These are phyloP conservation scores for Aspergillus sclerotioniger DNA, from an alignment of 495 filamentous ascomycete species.

Conservation along the genomic window DNA sequence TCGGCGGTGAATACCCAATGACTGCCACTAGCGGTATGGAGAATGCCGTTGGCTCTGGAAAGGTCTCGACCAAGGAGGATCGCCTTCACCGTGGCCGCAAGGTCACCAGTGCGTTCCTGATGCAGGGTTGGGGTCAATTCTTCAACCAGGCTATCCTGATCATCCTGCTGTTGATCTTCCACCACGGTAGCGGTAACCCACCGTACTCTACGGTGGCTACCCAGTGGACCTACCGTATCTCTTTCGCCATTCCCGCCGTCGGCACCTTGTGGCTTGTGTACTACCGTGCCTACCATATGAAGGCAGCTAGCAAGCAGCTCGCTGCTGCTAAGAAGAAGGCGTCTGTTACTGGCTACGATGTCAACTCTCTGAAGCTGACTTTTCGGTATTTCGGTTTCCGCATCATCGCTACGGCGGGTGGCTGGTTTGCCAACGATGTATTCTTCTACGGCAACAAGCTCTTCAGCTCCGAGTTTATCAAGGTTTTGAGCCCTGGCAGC, in stretches of 20 bases:
- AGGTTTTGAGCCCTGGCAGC: conserved; percentile 59
- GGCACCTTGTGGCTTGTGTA: conserved; percentile 91
- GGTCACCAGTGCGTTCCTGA: conserved; percentile 88
- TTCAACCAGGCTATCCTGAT: conserved; percentile 86
- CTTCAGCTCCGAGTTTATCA: conserved; percentile 86
- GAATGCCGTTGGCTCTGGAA: conserved; percentile 78
- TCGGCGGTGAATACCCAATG: conserved; percentile 93
- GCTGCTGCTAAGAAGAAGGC: conserved; percentile 75
- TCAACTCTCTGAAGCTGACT: conserved; percentile 70
- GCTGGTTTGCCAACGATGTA: conserved; percentile 89
- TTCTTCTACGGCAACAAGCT: conserved; percentile 99
- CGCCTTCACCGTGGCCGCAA: conserved; percentile 90
- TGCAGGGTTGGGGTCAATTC: conserved; percentile 96
- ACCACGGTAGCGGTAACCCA: conserved; percentile 66
- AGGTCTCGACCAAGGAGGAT: conserved; percentile 82
- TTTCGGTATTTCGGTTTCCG: conserved; percentile 78
- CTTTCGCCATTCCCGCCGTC: conserved; percentile 79
- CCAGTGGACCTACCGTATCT: conserved; percentile 84
- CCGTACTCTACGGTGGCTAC: conserved; percentile 69
- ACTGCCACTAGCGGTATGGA: conserved; percentile 96
- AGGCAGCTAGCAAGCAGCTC: conserved; percentile 68
- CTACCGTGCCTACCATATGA: conserved; percentile 90
- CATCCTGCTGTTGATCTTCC: conserved; percentile 74
- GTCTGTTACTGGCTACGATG: conserved; percentile 83
- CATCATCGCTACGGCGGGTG: conserved; percentile 76